A percentile compares a stretch with the other conserved stretches of the same genome.
These are phyloP conservation scores for Holtermannia corniformis DNA, from an alignment of 768 basidiomycete species.

Conservation along the genomic window DNA sequence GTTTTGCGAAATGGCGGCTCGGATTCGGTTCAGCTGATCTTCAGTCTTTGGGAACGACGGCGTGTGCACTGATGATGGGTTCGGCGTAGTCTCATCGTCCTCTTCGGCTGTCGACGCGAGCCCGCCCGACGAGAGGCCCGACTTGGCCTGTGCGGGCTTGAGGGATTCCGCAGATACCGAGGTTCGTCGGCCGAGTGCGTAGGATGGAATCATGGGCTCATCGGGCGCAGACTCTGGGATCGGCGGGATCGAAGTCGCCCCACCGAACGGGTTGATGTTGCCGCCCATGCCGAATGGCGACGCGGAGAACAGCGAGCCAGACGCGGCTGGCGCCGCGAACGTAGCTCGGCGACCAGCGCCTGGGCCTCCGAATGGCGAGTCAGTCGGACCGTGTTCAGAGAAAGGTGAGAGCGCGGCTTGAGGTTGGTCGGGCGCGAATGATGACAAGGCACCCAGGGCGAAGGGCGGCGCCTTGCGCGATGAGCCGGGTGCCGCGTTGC, in stretches of 20 bases:
- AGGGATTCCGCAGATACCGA: slow-evolving; percentile 96
- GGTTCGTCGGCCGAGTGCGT: slow-evolving; percentile 79
- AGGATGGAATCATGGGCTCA: slow-evolving; percentile 40
- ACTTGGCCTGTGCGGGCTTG: slow-evolving; percentile 50
- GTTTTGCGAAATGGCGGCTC: slow-evolving; percentile 72
- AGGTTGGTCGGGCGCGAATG: slow-evolving; percentile 5
- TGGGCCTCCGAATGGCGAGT: slow-evolving; percentile 24
- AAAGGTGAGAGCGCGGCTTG: slow-evolving; percentile 28
- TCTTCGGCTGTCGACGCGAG: slow-evolving; percentile 25
- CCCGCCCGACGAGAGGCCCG: slow-evolving; percentile 5
- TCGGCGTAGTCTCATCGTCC: slow-evolving; percentile 47
- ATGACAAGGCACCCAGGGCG: background rate
- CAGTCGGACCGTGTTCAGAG: slow-evolving; percentile 30
- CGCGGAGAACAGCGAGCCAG: background rate
- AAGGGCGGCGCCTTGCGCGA: background rate
- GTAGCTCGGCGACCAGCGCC: slow-evolving; percentile 1
- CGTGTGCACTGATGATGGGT: slow-evolving; percentile 44
- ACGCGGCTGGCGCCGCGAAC: slow-evolving; percentile 15
- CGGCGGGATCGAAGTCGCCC: background rate
- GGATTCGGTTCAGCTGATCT: slow-evolving; percentile 80
- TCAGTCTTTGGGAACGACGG: slow-evolving; percentile 64
- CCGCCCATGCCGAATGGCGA: background rate
- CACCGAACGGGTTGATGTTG: background rate
- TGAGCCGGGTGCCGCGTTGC: background rate
- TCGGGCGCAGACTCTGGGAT: slow-evolving; percentile 13